Base-by-base conservation (phyloP, 768 basidiomycete species). In the Boletus tylopilopsis region DNA sequence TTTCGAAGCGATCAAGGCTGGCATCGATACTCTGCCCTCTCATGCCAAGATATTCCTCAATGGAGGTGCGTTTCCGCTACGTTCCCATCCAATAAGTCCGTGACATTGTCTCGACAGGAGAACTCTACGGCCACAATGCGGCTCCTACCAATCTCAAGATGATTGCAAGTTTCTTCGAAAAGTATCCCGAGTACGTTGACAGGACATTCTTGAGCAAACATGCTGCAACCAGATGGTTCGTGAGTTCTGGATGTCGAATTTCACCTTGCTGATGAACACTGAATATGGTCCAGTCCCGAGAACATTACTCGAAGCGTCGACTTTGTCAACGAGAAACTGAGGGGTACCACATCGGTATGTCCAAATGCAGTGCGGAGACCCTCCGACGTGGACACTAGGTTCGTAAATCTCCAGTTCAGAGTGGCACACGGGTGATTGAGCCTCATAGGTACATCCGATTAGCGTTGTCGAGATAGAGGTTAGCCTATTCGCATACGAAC, bases 1-100 rank as follows among this genome's bases (percentile, higher is more conserved):
- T 5, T 85, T 87, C 50, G 78, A 76, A n/a, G 70, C 80, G 2
- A 84, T 87, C 68, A 80, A 79, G 61, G 74, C 74, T 6, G 76
- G 73, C 8, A 59, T 78, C 48, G 74, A 76, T 37, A 62, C 69
- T 0, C 59, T 76, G 24, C 74, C 74, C 1, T 53, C 68, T 0
- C 76, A 74, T 19, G 66, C 61, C 19, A 80, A 79, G 59, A 71
- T 76, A 58, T 50, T 79, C 39, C 51, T 82, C 48, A 80, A 81
- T 55, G 75, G 71, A 59, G 76, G 78, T 73, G 50, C 12, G 70
- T 27, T 21, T 12, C 6, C 12, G 16, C 22, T 5, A 10, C 9
- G 21, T 7, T 16, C 22, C 10, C n/a, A 23, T 23, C 7, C 21
- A 10, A 0, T 22, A n/a, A n/a, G n/a, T n/a, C n/a, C n/a, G n/a